Conservation (phyloP, 257 asterid genomes). For the Thymus mandschuricus region DNA sequence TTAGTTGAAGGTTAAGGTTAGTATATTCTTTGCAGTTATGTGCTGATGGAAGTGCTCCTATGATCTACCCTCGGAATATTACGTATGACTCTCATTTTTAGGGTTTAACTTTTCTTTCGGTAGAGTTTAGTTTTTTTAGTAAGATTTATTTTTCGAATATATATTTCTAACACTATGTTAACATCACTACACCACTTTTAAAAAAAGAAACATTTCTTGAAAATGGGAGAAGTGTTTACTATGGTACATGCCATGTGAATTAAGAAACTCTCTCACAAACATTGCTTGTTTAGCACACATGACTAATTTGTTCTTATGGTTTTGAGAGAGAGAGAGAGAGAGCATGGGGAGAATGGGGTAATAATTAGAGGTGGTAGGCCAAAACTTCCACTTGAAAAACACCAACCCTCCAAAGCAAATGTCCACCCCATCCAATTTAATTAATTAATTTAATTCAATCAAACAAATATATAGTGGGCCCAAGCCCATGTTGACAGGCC, state of each 20-base stretch:
- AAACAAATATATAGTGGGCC: constrained; percentile 18
- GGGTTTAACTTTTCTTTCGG: too few species aligned
- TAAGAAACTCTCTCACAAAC: neutral
- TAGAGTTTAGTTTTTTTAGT: too few species aligned
- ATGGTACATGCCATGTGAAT: neutral
- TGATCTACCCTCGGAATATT: too few species aligned
- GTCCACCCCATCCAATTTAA: constrained; percentile 15
- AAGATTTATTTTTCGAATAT: too few species aligned
- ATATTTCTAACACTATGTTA: too few species aligned
- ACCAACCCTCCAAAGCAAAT: constrained; percentile 26
- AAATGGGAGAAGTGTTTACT: too few species aligned
- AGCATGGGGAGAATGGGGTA: constrained; percentile 4
- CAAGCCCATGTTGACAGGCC: neutral
- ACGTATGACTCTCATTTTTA: too few species aligned
- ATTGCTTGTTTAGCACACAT: constrained; percentile 15
- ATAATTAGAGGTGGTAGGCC: constrained; percentile 28
- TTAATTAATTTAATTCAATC: constrained; percentile 19
- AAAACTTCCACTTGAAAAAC: constrained; percentile 18
- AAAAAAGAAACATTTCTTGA: too few species aligned
- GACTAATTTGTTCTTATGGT: neutral
- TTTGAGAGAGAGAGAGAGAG: neutral
- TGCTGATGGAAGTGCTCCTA: too few species aligned
- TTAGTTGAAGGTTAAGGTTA: too few species aligned
- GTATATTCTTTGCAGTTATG: too few species aligned
- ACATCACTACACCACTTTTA: too few species aligned